Base-by-base conservation (phyloP, 1,139 yeast genomes). In the Groenewaldozyma auringiensis region DNA sequence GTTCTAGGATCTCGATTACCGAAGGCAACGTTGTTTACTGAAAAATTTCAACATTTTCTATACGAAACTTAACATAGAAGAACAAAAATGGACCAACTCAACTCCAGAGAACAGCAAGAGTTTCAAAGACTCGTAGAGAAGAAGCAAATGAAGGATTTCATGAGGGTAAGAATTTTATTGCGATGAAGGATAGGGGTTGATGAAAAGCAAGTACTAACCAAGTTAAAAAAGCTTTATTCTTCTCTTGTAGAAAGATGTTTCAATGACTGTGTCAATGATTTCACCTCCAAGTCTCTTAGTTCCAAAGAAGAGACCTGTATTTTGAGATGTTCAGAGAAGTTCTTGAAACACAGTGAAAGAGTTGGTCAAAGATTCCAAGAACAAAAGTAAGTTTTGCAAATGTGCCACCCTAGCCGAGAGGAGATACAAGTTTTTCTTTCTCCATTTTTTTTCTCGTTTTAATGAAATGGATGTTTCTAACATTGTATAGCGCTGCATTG, bases 361-460 rank as follows among this genome's bases (percentile, higher is more conserved):
- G 96, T 94, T 48, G 98, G 98, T 43, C 94, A 86, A 69, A 82
- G 98, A 71, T 92, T 92, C 88, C 97, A 92, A 70, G 98, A 92
- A 66, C 96, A 89, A 70, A 92, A 89, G 54, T 51, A 27, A 42
- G 59, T 49, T 16, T 17, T 31, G 25, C n/a, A n/a, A n/a, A n/a
- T n/a, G n/a, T 25, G 29, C 29, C 29, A 25, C 29, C 29, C 9
- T 20, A 6, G 31, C 16, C 11, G 6, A 21, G 14, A 3, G n/a
- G n/a, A n/a, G n/a, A n/a, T n/a, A 21, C 9, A 18, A 6, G 18
- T 41, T 31, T 3, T 40, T 11, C 14, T 13, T 18, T 14, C 3
- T 6, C n/a, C 13, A 20, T 8, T 25, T 4, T 14, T 20, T 9
- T 38, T 16, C 27, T n/a, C 20, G 14, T 14, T 17, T 17, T 11